Base-by-base conservation (phyloP, 176 grass and related monocot species). In the Avena insularis region DNA sequence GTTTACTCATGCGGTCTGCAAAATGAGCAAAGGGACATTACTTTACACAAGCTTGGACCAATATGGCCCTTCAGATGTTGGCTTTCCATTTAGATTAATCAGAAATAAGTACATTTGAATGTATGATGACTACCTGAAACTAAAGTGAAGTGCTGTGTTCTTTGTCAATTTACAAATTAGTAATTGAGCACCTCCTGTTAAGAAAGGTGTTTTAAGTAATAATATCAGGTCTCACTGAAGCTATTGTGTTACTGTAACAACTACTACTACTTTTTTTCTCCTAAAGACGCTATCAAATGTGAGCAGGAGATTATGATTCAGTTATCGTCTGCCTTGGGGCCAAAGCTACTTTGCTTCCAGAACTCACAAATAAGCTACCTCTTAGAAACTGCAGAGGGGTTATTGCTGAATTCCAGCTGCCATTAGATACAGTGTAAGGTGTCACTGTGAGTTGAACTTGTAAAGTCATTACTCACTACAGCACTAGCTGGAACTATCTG, bases 311-410 rank as follows among this genome's bases (percentile, higher is more conserved):
- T 84, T 98, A 98, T 90, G 92, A 98, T 89, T 81, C 92, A 6
- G 83, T 94, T 47, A 92, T 98, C 78, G 84, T 98, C 47, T 98
- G 97, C 78, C 90, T 98, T 83, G 97, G 97, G 79, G 94, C 86
- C 79, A 94, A 92, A 81, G 92, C 83, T 65, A 33, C 71, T 9
- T 85, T 75, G 29, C 92, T 98, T 86, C 93, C 90, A 75, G 92
- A 95, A 80, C 90, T 98, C 40, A 82, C 72, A 85, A 93, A 93
- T 87, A 98, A 96, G 80, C 81, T 98, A 15, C 97, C 92, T 85
- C 85, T 96, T 56, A 91, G 90, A 89, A 91, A 65, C 9, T 96
- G 96, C 57, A 83, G 96, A 89, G 96, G 93, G 62, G 86, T 96
- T 88, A 86, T 98, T 77, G 58, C 87, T 53, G 88, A 96, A 82